A percentile compares a stretch with the other conserved stretches of the same genome.
These are phyloP conservation scores for Pyrenophora graminea DNA, from an alignment of 2,329 filamentous ascomycete species.

Conservation along the genomic window DNA sequence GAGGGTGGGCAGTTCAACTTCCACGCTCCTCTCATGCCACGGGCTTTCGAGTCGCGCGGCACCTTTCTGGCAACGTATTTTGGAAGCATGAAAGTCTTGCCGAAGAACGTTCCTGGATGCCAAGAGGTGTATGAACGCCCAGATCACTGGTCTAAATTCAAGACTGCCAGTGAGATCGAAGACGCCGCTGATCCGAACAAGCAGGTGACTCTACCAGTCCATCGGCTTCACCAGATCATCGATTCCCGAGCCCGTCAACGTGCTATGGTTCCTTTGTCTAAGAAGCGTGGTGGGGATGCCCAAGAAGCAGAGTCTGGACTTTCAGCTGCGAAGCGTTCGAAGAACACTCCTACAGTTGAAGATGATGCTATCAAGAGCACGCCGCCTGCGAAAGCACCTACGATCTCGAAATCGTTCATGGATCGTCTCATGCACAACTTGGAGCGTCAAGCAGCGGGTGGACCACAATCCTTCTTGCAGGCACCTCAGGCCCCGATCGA, in stretches of 20 bases:
- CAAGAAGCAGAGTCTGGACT: not conserved
- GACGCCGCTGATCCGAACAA: constrained; percentile 1
- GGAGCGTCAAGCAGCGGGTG: not conserved
- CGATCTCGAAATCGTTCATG: not conserved
- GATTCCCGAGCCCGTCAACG: constrained; percentile 2
- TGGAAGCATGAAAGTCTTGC: constrained; percentile 21
- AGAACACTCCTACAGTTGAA: not conserved
- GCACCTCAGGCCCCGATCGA: not conserved
- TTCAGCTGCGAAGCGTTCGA: not conserved
- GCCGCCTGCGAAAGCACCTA: not conserved
- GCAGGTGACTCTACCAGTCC: constrained; percentile 2
- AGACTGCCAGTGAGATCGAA: constrained; percentile 16
- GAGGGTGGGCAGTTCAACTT: constrained; percentile 17
- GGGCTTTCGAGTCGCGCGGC: not conserved
- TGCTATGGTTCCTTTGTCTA: not conserved
- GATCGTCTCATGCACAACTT: not conserved
- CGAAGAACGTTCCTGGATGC: not conserved
- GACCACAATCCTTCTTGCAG: too few species aligned
- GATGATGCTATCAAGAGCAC: too few species aligned
- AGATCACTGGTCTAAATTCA: constrained; percentile 21
- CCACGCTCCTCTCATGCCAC: constrained; percentile 3
- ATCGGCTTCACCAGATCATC: not conserved
- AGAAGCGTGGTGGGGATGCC: constrained; percentile 5
- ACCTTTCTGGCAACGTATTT: constrained; percentile 22
- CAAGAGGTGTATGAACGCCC: constrained; percentile 7